Conservation (phyloP, 1,284 basidiomycete species). For the Melampsora occidentalis region DNA sequence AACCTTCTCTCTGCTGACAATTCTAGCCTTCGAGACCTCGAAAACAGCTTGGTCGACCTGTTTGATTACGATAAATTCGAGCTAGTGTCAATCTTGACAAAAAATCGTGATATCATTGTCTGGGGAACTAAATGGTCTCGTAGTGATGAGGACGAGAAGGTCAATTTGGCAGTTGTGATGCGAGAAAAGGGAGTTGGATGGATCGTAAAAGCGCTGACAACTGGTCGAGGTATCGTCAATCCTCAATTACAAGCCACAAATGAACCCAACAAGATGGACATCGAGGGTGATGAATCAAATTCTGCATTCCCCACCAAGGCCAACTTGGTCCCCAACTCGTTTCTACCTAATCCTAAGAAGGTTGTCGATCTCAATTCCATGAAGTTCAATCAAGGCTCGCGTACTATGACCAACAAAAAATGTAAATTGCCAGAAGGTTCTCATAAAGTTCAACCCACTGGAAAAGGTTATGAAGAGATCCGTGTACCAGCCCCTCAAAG, state of each 20-base stretch:
- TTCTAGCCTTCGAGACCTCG: constrained; percentile 84
- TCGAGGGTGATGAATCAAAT: constrained; percentile 58
- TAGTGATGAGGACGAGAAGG: constrained; percentile 80
- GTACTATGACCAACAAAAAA: constrained; percentile 97
- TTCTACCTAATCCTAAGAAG: constrained; percentile 72
- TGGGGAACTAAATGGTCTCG: constrained; percentile 98
- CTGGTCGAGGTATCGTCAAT: constrained; percentile 47
- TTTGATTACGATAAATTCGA: constrained; percentile 89
- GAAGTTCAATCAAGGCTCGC: constrained; percentile 92
- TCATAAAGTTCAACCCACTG: constrained; percentile 76
- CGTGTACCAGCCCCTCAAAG: constrained; percentile 92
- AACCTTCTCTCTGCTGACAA: constrained; percentile 79
- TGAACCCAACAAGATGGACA: constrained; percentile 63
- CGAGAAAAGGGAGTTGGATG: constrained; percentile 93
- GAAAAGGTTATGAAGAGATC: constrained; percentile 97
- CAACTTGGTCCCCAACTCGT: constrained; percentile 82
- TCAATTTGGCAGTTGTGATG: constrained; percentile 97
- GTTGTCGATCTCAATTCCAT: constrained; percentile 88
- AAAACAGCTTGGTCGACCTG: constrained; percentile 94
- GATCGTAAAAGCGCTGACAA: constrained; percentile 78
- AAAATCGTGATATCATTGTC: constrained; percentile 91
- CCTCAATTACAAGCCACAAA: constrained; percentile 38
- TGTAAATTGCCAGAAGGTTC: constrained; percentile 95
- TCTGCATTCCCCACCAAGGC: constrained; percentile 72
- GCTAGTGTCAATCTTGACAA: constrained; percentile 83